phyloP scores from a whole-genome alignment of 805 yeast genomes.

The Candida palmyrensis region DNA sequence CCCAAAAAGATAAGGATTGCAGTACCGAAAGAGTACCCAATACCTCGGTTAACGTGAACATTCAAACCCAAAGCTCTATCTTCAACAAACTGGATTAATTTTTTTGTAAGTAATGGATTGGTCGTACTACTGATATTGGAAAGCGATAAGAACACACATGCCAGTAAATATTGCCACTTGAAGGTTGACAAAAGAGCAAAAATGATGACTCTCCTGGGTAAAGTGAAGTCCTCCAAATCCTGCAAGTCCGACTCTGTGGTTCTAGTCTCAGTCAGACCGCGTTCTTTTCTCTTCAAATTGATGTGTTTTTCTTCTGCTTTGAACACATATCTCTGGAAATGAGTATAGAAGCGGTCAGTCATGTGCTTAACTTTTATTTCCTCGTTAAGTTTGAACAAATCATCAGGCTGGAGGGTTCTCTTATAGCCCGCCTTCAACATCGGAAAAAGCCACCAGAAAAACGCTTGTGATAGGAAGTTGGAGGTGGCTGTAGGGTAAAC shows the following conservation, averaged over 20 bases:
- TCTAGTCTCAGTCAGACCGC: conserved; percentile 19
- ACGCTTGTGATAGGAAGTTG: conserved; percentile 35
- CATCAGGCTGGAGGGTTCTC: conserved; percentile 63
- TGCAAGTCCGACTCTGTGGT: conserved; percentile 15
- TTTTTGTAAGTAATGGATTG: conserved; percentile 22
- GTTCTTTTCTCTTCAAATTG: conserved; percentile 18
- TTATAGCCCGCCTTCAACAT: conserved; percentile 63
- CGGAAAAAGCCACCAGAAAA: conserved; percentile 69
- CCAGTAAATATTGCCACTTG: conserved; percentile 23
- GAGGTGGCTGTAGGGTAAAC: conserved; percentile 39
- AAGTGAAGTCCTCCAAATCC: conserved; percentile 27
- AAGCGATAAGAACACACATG: conserved; percentile 19
- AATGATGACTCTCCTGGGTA: conserved; percentile 18
- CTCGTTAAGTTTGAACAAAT: conserved; percentile 41
- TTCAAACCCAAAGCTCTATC: conserved; percentile 14
- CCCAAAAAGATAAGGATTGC: conserved; percentile 8
- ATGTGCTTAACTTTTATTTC: conserved; percentile 29
- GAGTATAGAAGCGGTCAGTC: conserved; percentile 20
- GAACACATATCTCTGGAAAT: conserved; percentile 15
- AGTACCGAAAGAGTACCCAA: conserved; percentile 31
- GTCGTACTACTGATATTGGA: conserved; percentile 21
- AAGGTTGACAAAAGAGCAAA: conserved; percentile 24
- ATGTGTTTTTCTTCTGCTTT: conserved; percentile 19
- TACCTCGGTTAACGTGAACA: conserved; percentile 17
- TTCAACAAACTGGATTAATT: conserved; percentile 27